A percentile compares a stretch with the other conserved stretches of the same genome.
These are phyloP conservation scores for Antrodiella citrinella DNA, from an alignment of 768 basidiomycete genomes.

Conservation along the genomic window DNA sequence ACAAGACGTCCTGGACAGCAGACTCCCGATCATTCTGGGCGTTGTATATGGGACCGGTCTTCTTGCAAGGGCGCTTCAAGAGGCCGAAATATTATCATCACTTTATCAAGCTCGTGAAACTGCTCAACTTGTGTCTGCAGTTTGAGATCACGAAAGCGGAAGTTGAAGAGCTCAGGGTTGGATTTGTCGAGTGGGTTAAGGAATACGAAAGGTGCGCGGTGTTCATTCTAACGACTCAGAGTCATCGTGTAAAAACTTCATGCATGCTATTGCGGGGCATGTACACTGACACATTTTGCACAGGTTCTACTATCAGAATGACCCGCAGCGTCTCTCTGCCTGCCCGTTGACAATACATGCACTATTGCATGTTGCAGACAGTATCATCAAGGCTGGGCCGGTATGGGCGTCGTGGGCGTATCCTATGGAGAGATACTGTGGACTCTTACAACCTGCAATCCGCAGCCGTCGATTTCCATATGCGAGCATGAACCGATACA, in stretches of 20 bases:
- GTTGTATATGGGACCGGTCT: conserved; percentile 16
- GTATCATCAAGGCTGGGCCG: conserved; percentile 10
- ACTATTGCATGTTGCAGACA: conserved; percentile 15
- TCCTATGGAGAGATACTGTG: conserved; percentile 13
- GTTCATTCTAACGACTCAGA: no score
- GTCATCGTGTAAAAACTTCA: not conserved
- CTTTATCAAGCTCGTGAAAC: conserved; percentile 16
- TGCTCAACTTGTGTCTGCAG: conserved; percentile 18
- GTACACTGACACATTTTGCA: not conserved
- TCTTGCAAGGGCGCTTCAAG: conserved; percentile 16
- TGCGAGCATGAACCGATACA: conserved; percentile 2
- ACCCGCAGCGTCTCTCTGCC: conserved; percentile 10
- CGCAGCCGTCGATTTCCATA: conserved; percentile 5
- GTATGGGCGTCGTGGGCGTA: conserved; percentile 13
- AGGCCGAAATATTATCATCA: conserved; percentile 18
- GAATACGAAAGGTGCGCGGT: conserved; percentile 12
- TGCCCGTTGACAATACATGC: conserved; percentile 22
- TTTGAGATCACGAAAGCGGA: conserved; percentile 13
- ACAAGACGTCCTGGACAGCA: conserved; percentile 15
- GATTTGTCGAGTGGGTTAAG: conserved; percentile 16
- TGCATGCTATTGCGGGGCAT: not conserved
- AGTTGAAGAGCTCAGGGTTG: conserved; percentile 7
- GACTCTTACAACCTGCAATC: conserved; percentile 7
- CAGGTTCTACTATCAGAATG: conserved; percentile 18
- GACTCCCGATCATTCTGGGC: conserved; percentile 21